Conservation (phyloP, 306 rosid genomes). For the Quercus variabilis region DNA sequence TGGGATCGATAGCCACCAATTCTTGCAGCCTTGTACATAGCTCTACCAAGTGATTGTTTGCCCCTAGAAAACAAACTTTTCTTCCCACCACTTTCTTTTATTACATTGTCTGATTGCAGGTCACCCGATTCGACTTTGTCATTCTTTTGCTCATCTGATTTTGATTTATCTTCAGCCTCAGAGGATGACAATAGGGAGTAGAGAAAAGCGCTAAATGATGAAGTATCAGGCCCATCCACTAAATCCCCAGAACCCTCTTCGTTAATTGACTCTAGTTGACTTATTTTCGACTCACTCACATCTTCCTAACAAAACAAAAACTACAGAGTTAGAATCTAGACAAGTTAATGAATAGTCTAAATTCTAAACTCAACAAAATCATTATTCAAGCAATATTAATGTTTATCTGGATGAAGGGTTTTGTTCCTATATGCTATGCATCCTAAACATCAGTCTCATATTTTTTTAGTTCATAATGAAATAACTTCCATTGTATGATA, state of each 20-base stretch:
- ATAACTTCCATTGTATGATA: neutral
- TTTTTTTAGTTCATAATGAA: neutral
- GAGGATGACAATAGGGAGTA: conserved; percentile 69
- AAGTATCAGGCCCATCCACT: conserved; percentile 90
- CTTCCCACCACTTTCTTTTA: conserved; percentile 56
- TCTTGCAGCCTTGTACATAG: conserved; percentile 50
- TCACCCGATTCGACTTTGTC: conserved; percentile 24
- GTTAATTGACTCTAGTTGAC: conserved; percentile 35
- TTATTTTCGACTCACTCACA: conserved; percentile 32
- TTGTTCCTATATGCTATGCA: neutral
- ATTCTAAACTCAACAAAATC: too few relatives aligned
- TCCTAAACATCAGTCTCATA: neutral
- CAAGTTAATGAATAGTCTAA: neutral
- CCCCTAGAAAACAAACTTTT: conserved; percentile 69
- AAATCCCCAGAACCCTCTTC: conserved; percentile 39
- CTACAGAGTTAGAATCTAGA: neutral
- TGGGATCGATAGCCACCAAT: conserved; percentile 53
- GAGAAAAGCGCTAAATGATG: conserved; percentile 82
- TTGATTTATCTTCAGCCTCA: conserved; percentile 37
- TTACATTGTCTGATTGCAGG: conserved; percentile 27
- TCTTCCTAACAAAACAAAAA: conserved; percentile 46
- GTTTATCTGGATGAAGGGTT: neutral
- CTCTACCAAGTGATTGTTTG: conserved; percentile 65
- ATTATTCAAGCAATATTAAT: neutral
- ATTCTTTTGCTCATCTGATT: conserved; percentile 33